Percentiles rank a stretch among this genome's conserved stretches.
Evolutionary conservation across 371 early-diverging fungal genomes (phyloP).

Genomic region (Circinella minor): DNA sequence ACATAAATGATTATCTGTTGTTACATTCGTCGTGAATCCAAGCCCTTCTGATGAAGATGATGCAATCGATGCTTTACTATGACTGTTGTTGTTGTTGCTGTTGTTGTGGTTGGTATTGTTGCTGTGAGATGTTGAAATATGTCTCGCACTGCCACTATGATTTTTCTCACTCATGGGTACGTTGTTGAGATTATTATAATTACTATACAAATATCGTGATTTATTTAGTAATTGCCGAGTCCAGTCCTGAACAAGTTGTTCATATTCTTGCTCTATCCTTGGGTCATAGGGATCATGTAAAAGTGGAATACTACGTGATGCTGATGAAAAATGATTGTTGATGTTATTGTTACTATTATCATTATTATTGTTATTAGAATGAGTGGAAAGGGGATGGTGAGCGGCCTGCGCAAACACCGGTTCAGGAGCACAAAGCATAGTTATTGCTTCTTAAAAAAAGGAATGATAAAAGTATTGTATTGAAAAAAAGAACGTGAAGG

Average conservation of each 20-base stretch:
- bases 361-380: neutral
- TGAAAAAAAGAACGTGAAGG: no score
- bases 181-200: neutral
- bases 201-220: slow-evolving; percentile 15
- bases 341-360: neutral
- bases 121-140: no score
- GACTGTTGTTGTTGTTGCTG: no score
- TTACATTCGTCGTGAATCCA: neutral
- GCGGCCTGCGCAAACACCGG: slow-evolving; percentile 23
- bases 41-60: no score
- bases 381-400: slow-evolving; percentile 2
- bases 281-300: slow-evolving; percentile 20
- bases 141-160: no score
- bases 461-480: no score
- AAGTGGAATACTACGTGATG: slow-evolving; percentile 11
- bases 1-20: slow-evolving; percentile 18
- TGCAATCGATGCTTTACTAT: no score
- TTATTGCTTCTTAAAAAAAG: no score
- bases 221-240: slow-evolving; percentile 30
- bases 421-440: slow-evolving; percentile 21
- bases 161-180: neutral
- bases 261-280: slow-evolving; percentile 39
- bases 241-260: slow-evolving; percentile 38
- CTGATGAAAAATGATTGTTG: neutral
- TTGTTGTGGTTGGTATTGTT: neutral